phyloP scores from a whole-genome alignment of 2,329 filamentous ascomycete species.

The Aspergillus terreus region DNA sequence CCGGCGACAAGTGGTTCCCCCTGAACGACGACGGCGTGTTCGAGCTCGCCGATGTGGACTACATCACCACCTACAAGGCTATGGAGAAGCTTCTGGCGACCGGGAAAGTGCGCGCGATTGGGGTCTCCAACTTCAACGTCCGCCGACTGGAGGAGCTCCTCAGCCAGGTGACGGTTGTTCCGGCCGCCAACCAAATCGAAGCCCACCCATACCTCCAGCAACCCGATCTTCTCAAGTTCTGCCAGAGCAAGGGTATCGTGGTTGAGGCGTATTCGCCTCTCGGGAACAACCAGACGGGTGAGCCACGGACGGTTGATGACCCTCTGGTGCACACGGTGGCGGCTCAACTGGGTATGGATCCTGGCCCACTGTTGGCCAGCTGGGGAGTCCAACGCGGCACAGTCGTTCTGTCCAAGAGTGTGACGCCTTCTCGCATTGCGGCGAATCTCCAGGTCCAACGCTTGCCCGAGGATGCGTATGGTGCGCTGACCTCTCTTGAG shows the following conservation, averaged over 20 bases:
- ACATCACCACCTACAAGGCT: slow-evolving; percentile 46
- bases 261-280: slow-evolving; percentile 55
- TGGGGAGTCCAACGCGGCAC: slow-evolving; percentile 54
- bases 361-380: slow-evolving; percentile 52
- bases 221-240: slow-evolving; percentile 50
- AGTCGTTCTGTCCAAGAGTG: slow-evolving; percentile 52
- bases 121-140: slow-evolving; percentile 70
- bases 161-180: slow-evolving; percentile 60
- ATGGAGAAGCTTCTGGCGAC: slow-evolving; percentile 57
- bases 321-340: slow-evolving; percentile 58
- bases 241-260: slow-evolving; percentile 51
- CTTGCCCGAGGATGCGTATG: slow-evolving; percentile 23
- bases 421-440: slow-evolving; percentile 49
- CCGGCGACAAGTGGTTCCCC: slow-evolving; percentile 22
- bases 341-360: slow-evolving; percentile 56
- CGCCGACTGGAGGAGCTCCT: slow-evolving; percentile 70
- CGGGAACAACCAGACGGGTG: slow-evolving; percentile 47
- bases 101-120: slow-evolving; percentile 64
- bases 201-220: slow-evolving; percentile 35
- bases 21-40: slow-evolving; percentile 19
- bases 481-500: slow-evolving; percentile 26
- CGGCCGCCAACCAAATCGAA: slow-evolving; percentile 67
- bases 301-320: slow-evolving; percentile 51
- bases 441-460: slow-evolving; percentile 40
- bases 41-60: slow-evolving; percentile 18